Conservation (phyloP, 2,329 filamentous ascomycete genomes). For the Aspergillus sp. region DNA sequence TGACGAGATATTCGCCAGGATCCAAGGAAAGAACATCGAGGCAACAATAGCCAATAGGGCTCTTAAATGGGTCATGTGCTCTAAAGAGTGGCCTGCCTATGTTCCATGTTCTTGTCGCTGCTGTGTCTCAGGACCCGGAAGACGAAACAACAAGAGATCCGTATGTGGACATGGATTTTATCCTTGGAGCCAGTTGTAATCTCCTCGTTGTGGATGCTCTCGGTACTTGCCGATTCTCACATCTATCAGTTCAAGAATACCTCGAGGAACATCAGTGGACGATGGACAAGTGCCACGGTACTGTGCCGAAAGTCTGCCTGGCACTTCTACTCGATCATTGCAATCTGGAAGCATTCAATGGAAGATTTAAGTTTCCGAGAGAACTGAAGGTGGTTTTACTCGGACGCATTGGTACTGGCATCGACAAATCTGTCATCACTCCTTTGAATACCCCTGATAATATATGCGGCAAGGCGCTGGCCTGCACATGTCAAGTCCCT, state of each 20-base stretch:
- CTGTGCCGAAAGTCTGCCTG: too few relatives aligned
- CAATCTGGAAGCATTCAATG: too few relatives aligned
- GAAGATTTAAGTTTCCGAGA: too few relatives aligned
- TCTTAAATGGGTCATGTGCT: not conserved
- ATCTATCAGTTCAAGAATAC: slow-evolving; percentile 20
- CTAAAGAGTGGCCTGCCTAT: not conserved
- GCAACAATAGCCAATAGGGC: not conserved
- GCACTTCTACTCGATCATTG: too few relatives aligned
- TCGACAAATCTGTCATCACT: too few relatives aligned
- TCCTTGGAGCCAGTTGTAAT: slow-evolving; percentile 15
- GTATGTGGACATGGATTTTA: slow-evolving; percentile 7
- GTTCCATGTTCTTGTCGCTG: not conserved
- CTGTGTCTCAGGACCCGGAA: not conserved
- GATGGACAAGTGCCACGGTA: too few relatives aligned
- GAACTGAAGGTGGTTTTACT: too few relatives aligned
- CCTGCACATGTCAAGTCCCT: too few relatives aligned
- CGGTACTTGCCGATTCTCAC: slow-evolving; percentile 12
- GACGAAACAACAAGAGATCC: slow-evolving; percentile 9
- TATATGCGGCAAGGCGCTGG: too few relatives aligned
- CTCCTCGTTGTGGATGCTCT: slow-evolving; percentile 13
- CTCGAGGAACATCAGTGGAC: slow-evolving; percentile 15
- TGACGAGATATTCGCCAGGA: not conserved
- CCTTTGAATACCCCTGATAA: too few relatives aligned
- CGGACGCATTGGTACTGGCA: too few relatives aligned
- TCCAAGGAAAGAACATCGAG: not conserved